Evolutionary conservation across 305 asterid genomes (phyloP), one percentile per base, ranked within the genome.

Genomic region (Fraxinus paxiana): DNA sequence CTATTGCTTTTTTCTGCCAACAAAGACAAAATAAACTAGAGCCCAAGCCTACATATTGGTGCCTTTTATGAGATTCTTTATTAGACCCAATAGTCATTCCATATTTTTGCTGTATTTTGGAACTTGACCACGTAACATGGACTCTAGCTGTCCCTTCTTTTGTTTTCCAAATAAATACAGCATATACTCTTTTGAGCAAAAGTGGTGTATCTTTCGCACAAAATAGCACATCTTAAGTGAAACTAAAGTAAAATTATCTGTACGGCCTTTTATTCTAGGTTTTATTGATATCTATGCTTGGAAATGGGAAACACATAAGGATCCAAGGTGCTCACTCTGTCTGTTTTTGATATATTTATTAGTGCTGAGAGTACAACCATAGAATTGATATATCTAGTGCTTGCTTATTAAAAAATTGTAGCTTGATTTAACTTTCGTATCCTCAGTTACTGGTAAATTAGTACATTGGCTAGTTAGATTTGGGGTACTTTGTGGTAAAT

Each of bases 391-490:
- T n/a, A 33, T 70, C 24, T 6, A 70, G 46, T 70, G 75, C 13
- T 70, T 70, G 75, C 13, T 70, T 65, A 65, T 4, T 65, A 9
- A 65, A 24, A 24, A 69, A 31, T 69, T 15, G 9, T 69, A 28
- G 74, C 76, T 59, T 26, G 34, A 34, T 67, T 5, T 78, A 37
- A 65, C 75, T 72, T 84, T 51, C 69, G 70, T 80, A 38, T 77
- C 30, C 73, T 74, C 73, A 30, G 33, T 13, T 46, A 26, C 33
- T 41, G 24, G 73, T 26, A 6, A 30, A 63, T 37, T 22, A 31
- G 56, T 46, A 59, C 41, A 73, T 76, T 81, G 78, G 80, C 80
- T 59, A 77, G 67, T 74, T 63, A 20, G 31, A 67, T 73, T 79
- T 43, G 38, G 10, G n/a, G 61, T 65, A 34, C 61, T 38, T 33